These are phyloP conservation scores for Cercis canadensis DNA, from an alignment of 306 rosid species.

Conservation along the genomic window DNA sequence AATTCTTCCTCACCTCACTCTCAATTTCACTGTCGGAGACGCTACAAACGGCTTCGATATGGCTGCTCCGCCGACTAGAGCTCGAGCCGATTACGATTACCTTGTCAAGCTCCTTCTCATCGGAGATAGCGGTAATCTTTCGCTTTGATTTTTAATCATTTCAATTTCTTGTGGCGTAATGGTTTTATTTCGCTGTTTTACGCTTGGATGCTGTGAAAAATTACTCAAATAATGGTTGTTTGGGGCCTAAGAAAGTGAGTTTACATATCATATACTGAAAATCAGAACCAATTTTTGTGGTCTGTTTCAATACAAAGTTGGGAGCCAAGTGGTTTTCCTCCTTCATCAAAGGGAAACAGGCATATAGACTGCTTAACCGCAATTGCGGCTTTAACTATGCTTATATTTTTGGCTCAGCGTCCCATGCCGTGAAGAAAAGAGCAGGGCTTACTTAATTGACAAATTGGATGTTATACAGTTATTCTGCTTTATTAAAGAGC, in stretches of 20 bases:
- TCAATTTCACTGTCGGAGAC: no score
- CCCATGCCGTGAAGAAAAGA: no score
- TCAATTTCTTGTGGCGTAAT: neutral
- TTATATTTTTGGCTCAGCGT: neutral
- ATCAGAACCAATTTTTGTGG: neutral
- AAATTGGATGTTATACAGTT: neutral
- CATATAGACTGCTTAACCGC: neutral
- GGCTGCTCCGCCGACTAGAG: conserved; percentile 35
- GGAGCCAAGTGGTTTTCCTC: neutral
- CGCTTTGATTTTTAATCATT: neutral
- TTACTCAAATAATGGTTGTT: neutral
- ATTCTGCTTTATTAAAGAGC: no score
- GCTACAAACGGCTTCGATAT: neutral
- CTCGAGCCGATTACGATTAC: conserved; percentile 41
- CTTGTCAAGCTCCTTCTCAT: conserved; percentile 46
- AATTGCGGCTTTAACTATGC: neutral
- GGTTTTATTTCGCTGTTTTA: neutral
- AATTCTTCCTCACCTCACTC: no score
- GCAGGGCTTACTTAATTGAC: conserved; percentile 10
- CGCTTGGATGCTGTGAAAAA: neutral
- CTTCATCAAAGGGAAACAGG: neutral
- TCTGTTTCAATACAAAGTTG: neutral
- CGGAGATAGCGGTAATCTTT: conserved; percentile 40
- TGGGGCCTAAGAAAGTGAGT: conserved; percentile 1
- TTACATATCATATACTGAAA: neutral